These are phyloP conservation scores for Paramyrothecium sp. DNA, from an alignment of 2,329 filamentous ascomycete genomes.

Conservation along the genomic window DNA sequence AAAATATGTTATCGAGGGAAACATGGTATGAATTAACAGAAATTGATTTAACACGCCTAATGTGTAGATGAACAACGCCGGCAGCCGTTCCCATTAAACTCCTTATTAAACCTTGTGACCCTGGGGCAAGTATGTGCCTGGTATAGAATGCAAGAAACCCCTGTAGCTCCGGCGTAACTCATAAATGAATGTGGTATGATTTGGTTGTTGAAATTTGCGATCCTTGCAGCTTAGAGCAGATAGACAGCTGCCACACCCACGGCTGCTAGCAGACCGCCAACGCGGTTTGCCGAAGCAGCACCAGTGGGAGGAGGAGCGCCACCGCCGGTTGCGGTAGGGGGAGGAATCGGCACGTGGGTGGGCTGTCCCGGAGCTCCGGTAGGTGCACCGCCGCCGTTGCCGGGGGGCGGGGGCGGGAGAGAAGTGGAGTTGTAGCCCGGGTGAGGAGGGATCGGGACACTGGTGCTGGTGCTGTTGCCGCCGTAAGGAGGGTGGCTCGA, in stretches of 20 bases:
- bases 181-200: constrained; percentile 9
- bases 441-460: constrained; percentile 14
- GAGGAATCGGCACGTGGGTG: constrained; percentile 9
- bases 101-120: no score
- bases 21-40: no score
- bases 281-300: constrained; percentile 26
- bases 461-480: constrained; percentile 17
- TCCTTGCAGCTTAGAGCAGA: constrained; percentile 43
- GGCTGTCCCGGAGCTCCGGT: neutral
- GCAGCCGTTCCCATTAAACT: no score
- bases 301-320: constrained; percentile 20
- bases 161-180: no score
- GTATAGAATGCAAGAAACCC: no score
- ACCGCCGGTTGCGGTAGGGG: constrained; percentile 9
- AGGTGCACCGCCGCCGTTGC: constrained; percentile 6
- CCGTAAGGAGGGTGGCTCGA: constrained; percentile 10
- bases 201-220: no score
- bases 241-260: constrained; percentile 37
- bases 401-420: constrained; percentile 15
- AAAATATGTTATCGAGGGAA: no score
- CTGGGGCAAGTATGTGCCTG: neutral
- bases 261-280: constrained; percentile 32
- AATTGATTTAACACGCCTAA: no score
- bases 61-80: no score
- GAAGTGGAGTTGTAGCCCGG: neutral